Conservation (phyloP, 208 protist species). For the Wallacemonas sp. region DNA sequence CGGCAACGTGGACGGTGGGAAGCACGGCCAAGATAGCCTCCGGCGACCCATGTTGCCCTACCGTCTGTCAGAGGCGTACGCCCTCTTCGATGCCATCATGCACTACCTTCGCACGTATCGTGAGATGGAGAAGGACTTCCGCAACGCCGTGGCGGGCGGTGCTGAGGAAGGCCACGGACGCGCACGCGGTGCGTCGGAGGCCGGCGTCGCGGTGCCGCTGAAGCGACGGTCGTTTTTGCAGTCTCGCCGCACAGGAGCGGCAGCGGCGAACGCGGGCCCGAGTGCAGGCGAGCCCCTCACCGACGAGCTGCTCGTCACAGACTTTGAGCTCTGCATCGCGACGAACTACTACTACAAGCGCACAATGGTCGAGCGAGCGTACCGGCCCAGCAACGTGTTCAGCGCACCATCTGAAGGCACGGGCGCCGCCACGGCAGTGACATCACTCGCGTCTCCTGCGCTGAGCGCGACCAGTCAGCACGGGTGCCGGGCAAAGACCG, state of each 20-base stretch:
- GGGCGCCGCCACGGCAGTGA: background rate
- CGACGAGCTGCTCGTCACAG: constrained; percentile 6
- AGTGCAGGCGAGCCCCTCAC: background rate
- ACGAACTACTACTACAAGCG: constrained; percentile 69
- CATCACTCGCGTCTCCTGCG: too few species aligned
- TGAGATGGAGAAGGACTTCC: constrained; percentile 20
- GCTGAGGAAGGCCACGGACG: background rate
- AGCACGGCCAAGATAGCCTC: background rate
- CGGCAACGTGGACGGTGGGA: background rate
- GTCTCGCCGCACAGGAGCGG: background rate
- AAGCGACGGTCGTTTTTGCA: constrained; percentile 7
- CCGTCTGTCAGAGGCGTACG: constrained; percentile 33
- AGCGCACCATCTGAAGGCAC: background rate
- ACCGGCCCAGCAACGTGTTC: constrained; percentile 1
- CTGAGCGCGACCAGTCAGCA: too few species aligned
- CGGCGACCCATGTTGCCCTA: constrained; percentile 25
- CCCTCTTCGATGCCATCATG: constrained; percentile 55
- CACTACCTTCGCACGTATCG: constrained; percentile 41
- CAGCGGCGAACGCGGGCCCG: background rate
- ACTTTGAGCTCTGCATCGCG: constrained; percentile 58
- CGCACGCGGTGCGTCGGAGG: background rate
- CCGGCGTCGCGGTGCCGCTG: background rate
- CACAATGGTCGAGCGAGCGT: constrained; percentile 22
- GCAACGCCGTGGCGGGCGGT: background rate
- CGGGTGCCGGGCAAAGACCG: too few species aligned